Evolutionary conservation across 371 early-diverging fungal genomes (phyloP), one percentile per base, ranked within the genome.

Genomic region (Mucor plumbeus): DNA sequence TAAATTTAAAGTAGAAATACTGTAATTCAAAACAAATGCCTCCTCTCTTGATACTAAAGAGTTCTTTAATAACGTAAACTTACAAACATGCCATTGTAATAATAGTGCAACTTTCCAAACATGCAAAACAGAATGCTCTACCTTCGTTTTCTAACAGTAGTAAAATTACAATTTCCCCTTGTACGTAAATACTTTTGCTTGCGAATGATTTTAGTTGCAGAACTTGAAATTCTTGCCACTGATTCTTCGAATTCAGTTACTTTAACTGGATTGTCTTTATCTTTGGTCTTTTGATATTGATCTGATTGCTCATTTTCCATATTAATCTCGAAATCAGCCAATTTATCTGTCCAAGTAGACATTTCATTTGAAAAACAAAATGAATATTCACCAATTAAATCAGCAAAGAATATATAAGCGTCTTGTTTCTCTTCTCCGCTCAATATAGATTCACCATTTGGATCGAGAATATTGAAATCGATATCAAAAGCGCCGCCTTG

Each of bases 291-390:
- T 56, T 59, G 55, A 43, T 64, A 70, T 40, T 74, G 58, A 54
- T 68, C 64, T 26, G 83, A 70, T 7, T 71, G 74, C 74, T 96
- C 95, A 79, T 92, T 86, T 73, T 97, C 94, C 17, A 93, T 82
- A 0, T 87, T 76, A 62, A 97, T 91, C 69, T 97, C 97, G 73
- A 97, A 94, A 74, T 95, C 95, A 41, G 96, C 83, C 19, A 90
- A 73, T 75, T 97, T 97, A 61, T 94, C 93, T 33, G 92, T 89
- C 80, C 92, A 94, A 9, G 94, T 91, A 41, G 95, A 90, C 87
- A 92, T 90, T 39, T 84, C 83, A 76, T 97, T 97, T 68, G 88
- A 88, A 86, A 97, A 97, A 85, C 96, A 96, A 83, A 95, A 94
- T 10, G 91, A 77, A 78, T 94, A 93, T 75, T 97, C 97, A 59